Evolutionary conservation across 345 rosid species (phyloP).

Genomic region (Hibiscus trionum): DNA sequence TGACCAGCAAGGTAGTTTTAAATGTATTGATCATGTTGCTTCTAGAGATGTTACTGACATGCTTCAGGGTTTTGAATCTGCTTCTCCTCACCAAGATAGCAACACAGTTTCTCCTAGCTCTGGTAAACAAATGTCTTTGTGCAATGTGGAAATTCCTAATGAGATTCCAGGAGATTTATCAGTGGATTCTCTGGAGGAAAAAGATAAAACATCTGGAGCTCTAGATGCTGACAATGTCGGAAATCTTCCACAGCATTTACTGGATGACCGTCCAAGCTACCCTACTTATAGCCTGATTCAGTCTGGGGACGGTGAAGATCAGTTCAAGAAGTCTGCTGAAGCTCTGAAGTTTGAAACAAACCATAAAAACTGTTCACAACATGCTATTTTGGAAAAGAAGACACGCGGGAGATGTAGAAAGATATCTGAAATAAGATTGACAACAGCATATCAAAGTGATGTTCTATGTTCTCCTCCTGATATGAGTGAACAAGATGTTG

Average conservation of each 20-base stretch:
- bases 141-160: slow-evolving; percentile 11
- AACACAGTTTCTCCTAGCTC: slow-evolving; percentile 16
- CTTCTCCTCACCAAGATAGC: slow-evolving; percentile 35
- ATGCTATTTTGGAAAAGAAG: slow-evolving; percentile 39
- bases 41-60: slow-evolving; percentile 19
- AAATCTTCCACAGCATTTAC: slow-evolving; percentile 8
- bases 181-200: slow-evolving; percentile 17
- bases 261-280: slow-evolving; percentile 10
- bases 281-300: slow-evolving; percentile 4
- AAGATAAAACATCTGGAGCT: slow-evolving; percentile 16
- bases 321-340: slow-evolving; percentile 29
- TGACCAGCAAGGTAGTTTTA: slow-evolving; percentile 21
- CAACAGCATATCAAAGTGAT: slow-evolving; percentile 28
- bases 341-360: slow-evolving; percentile 26
- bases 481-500: slow-evolving; percentile 22
- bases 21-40: slow-evolving; percentile 13
- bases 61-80: slow-evolving; percentile 19
- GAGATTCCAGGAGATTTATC: slow-evolving; percentile 19
- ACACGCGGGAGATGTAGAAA: slow-evolving; percentile 57
- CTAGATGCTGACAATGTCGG: slow-evolving; percentile 13
- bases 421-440: slow-evolving; percentile 49
- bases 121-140: slow-evolving; percentile 10
- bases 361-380: slow-evolving; percentile 20
- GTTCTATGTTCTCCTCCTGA: slow-evolving; percentile 19
- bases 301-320: slow-evolving; percentile 28